A percentile compares a stretch with the other conserved stretches of the same genome.
Conservation (phyloP, 768 basidiomycete genomes). For the Phaffia tasmanica region DNA sequence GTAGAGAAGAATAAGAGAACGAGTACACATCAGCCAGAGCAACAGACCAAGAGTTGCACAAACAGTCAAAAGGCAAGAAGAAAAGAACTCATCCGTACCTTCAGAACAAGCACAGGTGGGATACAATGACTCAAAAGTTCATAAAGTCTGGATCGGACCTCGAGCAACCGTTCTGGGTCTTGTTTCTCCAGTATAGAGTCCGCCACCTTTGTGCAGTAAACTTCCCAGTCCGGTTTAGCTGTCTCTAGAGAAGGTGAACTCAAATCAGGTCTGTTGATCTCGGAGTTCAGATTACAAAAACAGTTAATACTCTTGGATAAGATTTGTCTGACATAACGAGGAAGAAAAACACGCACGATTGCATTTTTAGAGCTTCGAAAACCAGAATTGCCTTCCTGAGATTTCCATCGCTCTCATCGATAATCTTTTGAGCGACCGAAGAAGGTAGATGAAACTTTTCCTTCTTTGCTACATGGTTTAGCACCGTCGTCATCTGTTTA, state of each 20-base stretch:
- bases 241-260: conserved; percentile 49
- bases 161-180: conserved; percentile 75
- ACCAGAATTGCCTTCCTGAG: conserved; percentile 88
- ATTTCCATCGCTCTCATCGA: conserved; percentile 74
- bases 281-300: too few relatives aligned
- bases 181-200: conserved; percentile 84
- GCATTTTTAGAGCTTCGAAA: conserved; percentile 92
- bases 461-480: conserved; percentile 65
- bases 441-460: conserved; percentile 72
- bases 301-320: too few relatives aligned
- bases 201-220: conserved; percentile 83
- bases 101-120: conserved; percentile 79
- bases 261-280: conserved; percentile 59
- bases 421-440: conserved; percentile 62
- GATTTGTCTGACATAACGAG: too few relatives aligned
- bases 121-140: conserved; percentile 95
- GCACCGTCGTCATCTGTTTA: conserved; percentile 63
- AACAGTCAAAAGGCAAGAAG: conserved; percentile 10
- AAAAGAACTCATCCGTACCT: conserved; percentile 46
- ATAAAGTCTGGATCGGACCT: conserved; percentile 84
- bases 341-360: conserved; percentile 52
- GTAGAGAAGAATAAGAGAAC: not conserved
- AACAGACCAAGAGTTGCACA: not conserved
- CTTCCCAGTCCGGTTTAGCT: conserved; percentile 99
- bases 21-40: conserved; percentile 1